These are phyloP conservation scores for Fusarium verticillioides DNA, from an alignment of 2,329 filamentous ascomycete species.

Conservation along the genomic window DNA sequence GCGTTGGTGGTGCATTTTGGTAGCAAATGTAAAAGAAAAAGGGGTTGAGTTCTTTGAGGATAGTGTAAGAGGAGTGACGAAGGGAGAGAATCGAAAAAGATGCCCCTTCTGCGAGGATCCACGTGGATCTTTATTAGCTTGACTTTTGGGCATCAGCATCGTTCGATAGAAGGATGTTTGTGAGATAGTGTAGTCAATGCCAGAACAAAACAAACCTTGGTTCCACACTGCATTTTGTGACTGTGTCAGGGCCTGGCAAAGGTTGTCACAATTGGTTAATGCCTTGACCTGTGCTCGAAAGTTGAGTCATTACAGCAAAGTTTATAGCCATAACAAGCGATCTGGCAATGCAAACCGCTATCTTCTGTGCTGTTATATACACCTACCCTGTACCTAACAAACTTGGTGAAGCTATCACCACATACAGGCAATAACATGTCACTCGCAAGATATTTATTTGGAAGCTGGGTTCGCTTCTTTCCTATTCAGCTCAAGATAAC, in stretches of 20 bases:
- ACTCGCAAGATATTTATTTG: background rate
- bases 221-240: background rate
- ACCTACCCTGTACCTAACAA: background rate
- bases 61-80: background rate
- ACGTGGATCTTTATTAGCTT: background rate
- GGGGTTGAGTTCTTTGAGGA: background rate
- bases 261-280: background rate
- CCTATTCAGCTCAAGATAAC: too few relatives aligned
- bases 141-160: background rate
- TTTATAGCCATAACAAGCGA: background rate
- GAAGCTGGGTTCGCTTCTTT: background rate
- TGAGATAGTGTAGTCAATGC: conserved; percentile 26
- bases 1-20: conserved; percentile 45
- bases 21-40: conserved; percentile 24
- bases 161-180: conserved; percentile 5
- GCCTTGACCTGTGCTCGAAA: background rate
- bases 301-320: background rate
- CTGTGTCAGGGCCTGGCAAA: too few relatives aligned
- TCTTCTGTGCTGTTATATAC: background rate
- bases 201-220: conserved; percentile 1
- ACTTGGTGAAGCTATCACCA: background rate
- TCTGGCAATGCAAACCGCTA: background rate
- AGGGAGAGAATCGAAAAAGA: background rate
- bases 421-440: background rate
- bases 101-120: background rate